phyloP scores from a whole-genome alignment of 352 stramenopile species.

The Globisporangium lucens region DNA sequence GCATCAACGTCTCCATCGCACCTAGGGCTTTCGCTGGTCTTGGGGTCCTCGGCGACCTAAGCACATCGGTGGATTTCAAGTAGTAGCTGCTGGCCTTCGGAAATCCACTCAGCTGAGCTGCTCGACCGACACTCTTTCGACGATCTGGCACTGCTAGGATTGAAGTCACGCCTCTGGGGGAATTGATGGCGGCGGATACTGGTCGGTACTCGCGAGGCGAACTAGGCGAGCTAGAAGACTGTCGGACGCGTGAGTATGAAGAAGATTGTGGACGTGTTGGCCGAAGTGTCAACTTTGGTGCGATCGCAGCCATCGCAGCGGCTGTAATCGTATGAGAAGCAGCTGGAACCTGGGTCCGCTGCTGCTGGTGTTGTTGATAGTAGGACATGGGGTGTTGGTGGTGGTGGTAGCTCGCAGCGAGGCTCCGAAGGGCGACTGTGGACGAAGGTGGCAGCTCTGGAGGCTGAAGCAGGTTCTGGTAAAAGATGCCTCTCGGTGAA shows the following conservation, averaged over 20 bases:
- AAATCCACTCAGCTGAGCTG: not conserved
- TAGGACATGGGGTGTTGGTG: not conserved
- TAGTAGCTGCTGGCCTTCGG: not conserved
- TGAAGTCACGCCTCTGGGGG: not conserved
- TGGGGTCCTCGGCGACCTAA: not conserved
- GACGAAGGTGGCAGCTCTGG: conserved; percentile 23
- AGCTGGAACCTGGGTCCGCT: not conserved
- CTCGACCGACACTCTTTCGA: not conserved
- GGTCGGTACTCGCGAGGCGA: not conserved
- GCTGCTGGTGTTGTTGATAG: conserved; percentile 4
- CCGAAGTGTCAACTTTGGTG: not conserved
- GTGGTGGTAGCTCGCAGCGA: conserved; percentile 9
- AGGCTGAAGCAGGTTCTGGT: conserved; percentile 25
- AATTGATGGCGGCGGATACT: not conserved
- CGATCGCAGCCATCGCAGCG: not conserved
- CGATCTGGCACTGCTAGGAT: not conserved
- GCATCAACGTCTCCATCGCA: conserved; percentile 17
- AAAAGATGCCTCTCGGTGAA: conserved; percentile 24
- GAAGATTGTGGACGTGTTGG: conserved; percentile 12
- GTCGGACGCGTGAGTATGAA: not conserved
- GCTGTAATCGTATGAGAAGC: not conserved
- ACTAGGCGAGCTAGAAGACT: not conserved
- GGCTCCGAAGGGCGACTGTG: conserved; percentile 10
- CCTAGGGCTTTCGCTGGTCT: not conserved
- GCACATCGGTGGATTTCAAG: not conserved